A percentile compares a stretch with the other conserved stretches of the same genome.
Evolutionary conservation across 768 basidiomycete genomes (phyloP).

Genomic region (Tephrocybe sp.): DNA sequence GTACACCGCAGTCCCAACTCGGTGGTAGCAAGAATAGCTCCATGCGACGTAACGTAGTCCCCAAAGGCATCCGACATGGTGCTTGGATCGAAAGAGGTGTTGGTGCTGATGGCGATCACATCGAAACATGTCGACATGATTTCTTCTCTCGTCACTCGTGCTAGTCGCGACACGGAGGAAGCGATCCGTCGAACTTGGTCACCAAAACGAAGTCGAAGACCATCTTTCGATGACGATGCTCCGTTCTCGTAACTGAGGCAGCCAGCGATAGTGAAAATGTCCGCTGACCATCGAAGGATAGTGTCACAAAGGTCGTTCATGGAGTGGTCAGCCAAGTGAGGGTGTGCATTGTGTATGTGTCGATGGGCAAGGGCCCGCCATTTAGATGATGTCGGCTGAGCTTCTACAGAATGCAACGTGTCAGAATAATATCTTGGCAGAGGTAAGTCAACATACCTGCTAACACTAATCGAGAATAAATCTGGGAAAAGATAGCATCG

Average conservation of each 20-base stretch:
- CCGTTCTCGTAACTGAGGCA: constrained; percentile 42
- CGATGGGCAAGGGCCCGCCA: constrained; percentile 75
- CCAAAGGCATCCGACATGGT: constrained; percentile 48
- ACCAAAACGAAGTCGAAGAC: constrained; percentile 45
- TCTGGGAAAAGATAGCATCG: constrained; percentile 60
- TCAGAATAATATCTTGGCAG: constrained; percentile 2
- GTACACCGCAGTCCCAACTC: constrained; percentile 70
- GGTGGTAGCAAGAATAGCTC: constrained; percentile 62
- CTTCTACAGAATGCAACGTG: constrained; percentile 40
- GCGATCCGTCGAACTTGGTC: constrained; percentile 67
- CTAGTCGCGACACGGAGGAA: constrained; percentile 58
- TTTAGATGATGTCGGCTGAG: constrained; percentile 73
- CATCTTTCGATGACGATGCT: constrained; percentile 30
- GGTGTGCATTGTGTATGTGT: constrained; percentile 65
- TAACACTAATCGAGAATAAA: constrained; percentile 57
- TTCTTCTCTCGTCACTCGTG: constrained; percentile 65
- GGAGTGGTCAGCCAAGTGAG: constrained; percentile 62
- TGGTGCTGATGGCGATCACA: constrained; percentile 58
- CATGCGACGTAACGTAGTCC: constrained; percentile 48
- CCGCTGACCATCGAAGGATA: constrained; percentile 68
- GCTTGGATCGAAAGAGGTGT: constrained; percentile 41
- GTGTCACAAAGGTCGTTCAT: constrained; percentile 72
- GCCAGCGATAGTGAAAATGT: constrained; percentile 65
- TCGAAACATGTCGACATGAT: constrained; percentile 79
- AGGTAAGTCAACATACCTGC: constrained; percentile 37